A percentile compares a stretch with the other conserved stretches of the same genome.
phyloP scores from a whole-genome alignment of 225 moss, liverwort and hornwort genomes.

The Physcomitrium patens region DNA sequence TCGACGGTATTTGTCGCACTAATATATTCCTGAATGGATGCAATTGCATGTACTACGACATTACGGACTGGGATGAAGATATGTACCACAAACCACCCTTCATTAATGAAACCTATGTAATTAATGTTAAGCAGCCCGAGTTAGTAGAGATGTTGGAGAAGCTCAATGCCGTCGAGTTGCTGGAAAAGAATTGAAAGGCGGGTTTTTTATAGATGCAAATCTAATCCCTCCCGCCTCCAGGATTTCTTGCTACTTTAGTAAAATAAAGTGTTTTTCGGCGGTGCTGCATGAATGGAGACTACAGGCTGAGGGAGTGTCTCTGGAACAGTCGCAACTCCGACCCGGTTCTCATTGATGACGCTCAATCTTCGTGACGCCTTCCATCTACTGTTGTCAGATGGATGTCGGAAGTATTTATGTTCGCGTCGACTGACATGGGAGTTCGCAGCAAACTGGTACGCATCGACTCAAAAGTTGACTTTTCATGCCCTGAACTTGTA shows the following conservation, averaged over 20 bases:
- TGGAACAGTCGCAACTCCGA: neutral
- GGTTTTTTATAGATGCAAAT: too few species aligned
- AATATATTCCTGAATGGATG: too few species aligned
- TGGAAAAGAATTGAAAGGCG: neutral
- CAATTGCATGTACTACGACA: too few species aligned
- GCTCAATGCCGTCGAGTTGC: neutral
- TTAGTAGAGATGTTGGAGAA: too few species aligned
- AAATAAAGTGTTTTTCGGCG: neutral
- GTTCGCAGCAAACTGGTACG: neutral
- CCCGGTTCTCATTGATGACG: conserved; percentile 15
- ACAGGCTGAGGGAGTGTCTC: neutral
- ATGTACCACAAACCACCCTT: neutral
- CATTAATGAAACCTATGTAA: too few species aligned
- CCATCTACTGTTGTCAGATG: neutral
- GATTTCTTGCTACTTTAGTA: neutral
- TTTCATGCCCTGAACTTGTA: neutral
- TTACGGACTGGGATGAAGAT: neutral
- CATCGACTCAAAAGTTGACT: neutral
- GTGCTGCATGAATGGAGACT: conserved; percentile 17
- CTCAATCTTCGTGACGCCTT: neutral
- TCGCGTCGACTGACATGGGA: neutral
- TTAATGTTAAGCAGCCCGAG: too few species aligned
- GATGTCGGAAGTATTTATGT: neutral
- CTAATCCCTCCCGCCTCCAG: neutral
- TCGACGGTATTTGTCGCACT: too few species aligned